phyloP scores from a whole-genome alignment of 2,329 filamentous ascomycete genomes.

The Intubia oerlemansii region DNA sequence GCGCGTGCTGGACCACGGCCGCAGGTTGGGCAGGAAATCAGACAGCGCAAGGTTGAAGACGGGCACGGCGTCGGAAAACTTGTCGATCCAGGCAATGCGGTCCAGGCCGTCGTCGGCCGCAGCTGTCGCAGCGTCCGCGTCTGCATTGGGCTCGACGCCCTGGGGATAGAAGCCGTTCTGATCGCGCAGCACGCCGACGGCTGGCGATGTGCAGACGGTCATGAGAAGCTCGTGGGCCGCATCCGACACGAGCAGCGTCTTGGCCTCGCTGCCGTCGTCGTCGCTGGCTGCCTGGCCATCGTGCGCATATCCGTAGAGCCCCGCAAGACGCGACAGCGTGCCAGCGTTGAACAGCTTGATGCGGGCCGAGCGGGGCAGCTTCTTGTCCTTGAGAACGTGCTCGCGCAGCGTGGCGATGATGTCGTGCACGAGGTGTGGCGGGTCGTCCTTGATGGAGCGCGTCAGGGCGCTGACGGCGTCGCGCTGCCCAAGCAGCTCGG shows the following conservation, averaged over 20 bases:
- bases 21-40: conserved; percentile 56
- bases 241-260: conserved; percentile 33
- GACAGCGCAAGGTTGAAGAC: conserved; percentile 64
- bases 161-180: conserved; percentile 74
- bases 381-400: conserved; percentile 53
- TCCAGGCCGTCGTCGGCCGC: conserved; percentile 35
- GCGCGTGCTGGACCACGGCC: conserved; percentile 61
- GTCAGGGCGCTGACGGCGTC: conserved; percentile 51
- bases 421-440: conserved; percentile 52
- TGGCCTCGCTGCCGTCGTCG: conserved; percentile 10
- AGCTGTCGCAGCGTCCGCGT: conserved; percentile 4
- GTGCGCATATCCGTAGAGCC: conserved; percentile 43
- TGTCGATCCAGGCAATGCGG: conserved; percentile 46
- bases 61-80: conserved; percentile 41
- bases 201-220: conserved; percentile 50
- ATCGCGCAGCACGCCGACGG: conserved; percentile 52
- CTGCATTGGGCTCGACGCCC: conserved; percentile 33
- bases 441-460: conserved; percentile 57
- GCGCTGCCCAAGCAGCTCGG: conserved; percentile 61
- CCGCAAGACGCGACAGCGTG: conserved; percentile 49
- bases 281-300: conserved; percentile 37
- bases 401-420: conserved; percentile 49
- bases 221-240: conserved; percentile 57
- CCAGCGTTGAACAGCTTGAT: conserved; percentile 54
- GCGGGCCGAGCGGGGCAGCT: conserved; percentile 53